These are phyloP conservation scores for Knufia petricola DNA, from an alignment of 2,329 filamentous ascomycete species.

Conservation along the genomic window DNA sequence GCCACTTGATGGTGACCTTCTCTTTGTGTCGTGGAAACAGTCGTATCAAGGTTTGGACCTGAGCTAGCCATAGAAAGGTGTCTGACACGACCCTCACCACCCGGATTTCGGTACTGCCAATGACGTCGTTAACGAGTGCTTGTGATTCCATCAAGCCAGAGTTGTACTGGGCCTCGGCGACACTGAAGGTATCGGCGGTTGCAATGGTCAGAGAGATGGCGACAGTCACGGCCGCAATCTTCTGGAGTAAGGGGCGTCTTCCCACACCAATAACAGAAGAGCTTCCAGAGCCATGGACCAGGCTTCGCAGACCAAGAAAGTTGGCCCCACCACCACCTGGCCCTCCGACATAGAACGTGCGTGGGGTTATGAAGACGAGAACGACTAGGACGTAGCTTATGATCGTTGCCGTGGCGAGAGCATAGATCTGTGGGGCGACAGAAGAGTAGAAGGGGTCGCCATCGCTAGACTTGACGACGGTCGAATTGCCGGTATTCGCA, in stretches of 20 bases:
- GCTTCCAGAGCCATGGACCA: slow-evolving; percentile 49
- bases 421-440: slow-evolving; percentile 85
- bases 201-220: slow-evolving; percentile 85
- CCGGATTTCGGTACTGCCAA: slow-evolving; percentile 76
- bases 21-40: slow-evolving; percentile 93
- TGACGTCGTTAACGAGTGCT: slow-evolving; percentile 65
- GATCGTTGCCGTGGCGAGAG: slow-evolving; percentile 81
- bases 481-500: slow-evolving; percentile 30
- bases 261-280: slow-evolving; percentile 70
- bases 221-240: slow-evolving; percentile 53
- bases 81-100: slow-evolving; percentile 88
- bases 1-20: slow-evolving; percentile 98
- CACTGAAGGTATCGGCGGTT: slow-evolving; percentile 79
- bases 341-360: slow-evolving; percentile 81
- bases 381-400: slow-evolving; percentile 87
- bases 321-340: slow-evolving; percentile 53
- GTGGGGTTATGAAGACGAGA: slow-evolving; percentile 88
- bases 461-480: slow-evolving; percentile 60
- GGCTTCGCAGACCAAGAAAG: slow-evolving; percentile 76
- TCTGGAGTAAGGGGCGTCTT: slow-evolving; percentile 87
- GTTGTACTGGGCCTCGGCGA: slow-evolving; percentile 72
- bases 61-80: slow-evolving; percentile 92
- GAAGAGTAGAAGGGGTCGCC: slow-evolving; percentile 88
- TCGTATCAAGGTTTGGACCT: slow-evolving; percentile 91
- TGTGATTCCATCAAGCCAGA: slow-evolving; percentile 70